Evolutionary conservation across 2,329 filamentous ascomycete genomes (phyloP), one percentile per base, ranked within the genome.

Genomic region (Peltaster fructicola): DNA sequence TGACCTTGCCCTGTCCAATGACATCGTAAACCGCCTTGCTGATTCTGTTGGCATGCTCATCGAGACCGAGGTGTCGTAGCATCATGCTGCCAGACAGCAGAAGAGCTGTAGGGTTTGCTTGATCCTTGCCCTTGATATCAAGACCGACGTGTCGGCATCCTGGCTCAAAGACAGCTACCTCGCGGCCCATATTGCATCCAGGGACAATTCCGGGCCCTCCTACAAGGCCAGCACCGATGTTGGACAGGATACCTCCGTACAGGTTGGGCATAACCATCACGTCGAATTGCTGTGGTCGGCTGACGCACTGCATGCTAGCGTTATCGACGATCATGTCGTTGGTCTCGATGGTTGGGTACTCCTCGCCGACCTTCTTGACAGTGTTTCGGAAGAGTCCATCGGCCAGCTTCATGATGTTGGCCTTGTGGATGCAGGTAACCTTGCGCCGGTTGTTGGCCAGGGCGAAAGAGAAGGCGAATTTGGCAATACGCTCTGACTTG

Each of bases 291-390:
- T 95, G 88, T 35, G 88, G 88, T 40, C 72, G 69, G 41, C 80
- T 84, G 43, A 98, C 88, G 52, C 82, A 90, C 66, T 98, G 88
- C 88, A 98, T 98, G 50, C 80, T 91, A 48, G 88, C 88, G 59
- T 98, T 98, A 64, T 98, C 88, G 58, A 98, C 88, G 56, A 98
- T 98, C 85, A 98, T 93, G 63, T 98, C 88, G 65, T 90, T 90
- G 52, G 75, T 76, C 65, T 93, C 79, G 44, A 98, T 68, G 35
- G 80, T 90, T 32, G 88, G 85, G 64, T 88, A 98, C 56, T 92
- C 81, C 64, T 90, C 78, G 40, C 82, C 79, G 41, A 88, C 73
- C 48, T 73, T 68, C 65, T 91, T 81, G 68, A 95, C 90, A 42
- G 88, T 95, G 63, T 74, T 85, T 55, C 88, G 78, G 80, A 98